Evolutionary conservation across 768 basidiomycete genomes (phyloP).

Genomic region (Tulasnella sp.): DNA sequence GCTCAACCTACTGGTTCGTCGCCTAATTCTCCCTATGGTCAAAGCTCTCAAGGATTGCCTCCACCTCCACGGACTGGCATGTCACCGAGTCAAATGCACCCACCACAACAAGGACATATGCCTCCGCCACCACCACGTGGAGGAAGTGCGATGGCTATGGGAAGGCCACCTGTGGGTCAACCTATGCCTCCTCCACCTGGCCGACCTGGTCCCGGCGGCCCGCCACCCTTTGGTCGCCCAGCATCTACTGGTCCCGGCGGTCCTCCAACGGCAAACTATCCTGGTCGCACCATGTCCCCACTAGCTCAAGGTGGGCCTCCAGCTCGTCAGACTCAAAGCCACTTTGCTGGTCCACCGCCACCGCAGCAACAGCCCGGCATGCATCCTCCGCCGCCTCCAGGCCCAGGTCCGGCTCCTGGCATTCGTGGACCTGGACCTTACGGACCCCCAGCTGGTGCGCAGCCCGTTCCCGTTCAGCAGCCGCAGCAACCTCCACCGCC

Average conservation of each 20-base stretch:
- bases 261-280: neutral
- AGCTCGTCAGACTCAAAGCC: conserved; percentile 46
- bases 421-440: conserved; percentile 20
- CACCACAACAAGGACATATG: conserved; percentile 29
- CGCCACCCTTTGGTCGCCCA: conserved; percentile 22
- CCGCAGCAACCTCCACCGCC: conserved; percentile 26
- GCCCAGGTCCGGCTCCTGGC: conserved; percentile 32
- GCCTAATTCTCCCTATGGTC: conserved; percentile 49
- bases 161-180: conserved; percentile 37
- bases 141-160: conserved; percentile 26
- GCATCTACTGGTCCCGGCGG: conserved; percentile 6
- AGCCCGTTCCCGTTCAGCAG: conserved; percentile 33
- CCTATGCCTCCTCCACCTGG: conserved; percentile 43
- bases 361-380: conserved; percentile 33
- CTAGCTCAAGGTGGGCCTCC: conserved; percentile 41
- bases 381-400: conserved; percentile 34
- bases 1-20: conserved; percentile 37
- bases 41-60: conserved; percentile 43
- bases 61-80: conserved; percentile 35
- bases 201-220: conserved; percentile 22
- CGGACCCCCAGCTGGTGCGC: conserved; percentile 32
- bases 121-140: conserved; percentile 32
- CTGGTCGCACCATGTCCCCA: conserved; percentile 24
- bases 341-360: conserved; percentile 38
- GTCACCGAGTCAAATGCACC: conserved; percentile 31